phyloP scores from a whole-genome alignment of 345 rosid species.

The Brassica rapa region DNA sequence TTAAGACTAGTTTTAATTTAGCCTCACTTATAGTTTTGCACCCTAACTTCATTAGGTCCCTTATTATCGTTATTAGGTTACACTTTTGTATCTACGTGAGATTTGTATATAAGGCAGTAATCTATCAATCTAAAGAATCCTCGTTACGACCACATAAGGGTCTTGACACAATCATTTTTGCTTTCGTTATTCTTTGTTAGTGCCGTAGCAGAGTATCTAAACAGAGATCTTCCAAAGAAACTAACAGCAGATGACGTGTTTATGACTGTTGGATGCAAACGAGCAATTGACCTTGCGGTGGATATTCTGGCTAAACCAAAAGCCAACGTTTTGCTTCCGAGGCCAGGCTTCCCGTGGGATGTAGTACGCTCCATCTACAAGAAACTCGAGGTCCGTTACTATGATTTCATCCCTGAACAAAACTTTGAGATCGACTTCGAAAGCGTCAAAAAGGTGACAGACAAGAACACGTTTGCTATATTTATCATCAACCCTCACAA shows the following conservation, averaged over 20 bases:
- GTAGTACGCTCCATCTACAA: slow-evolving; percentile 28
- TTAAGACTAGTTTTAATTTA: background rate
- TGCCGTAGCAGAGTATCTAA: slow-evolving; percentile 56
- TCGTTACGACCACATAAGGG: too few species aligned
- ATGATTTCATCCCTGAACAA: slow-evolving; percentile 49
- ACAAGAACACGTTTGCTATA: slow-evolving; percentile 55
- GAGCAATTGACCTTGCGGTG: slow-evolving; percentile 50
- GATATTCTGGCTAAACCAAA: slow-evolving; percentile 48
- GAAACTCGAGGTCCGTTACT: slow-evolving; percentile 45
- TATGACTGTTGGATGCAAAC: slow-evolving; percentile 56
- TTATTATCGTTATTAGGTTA: too few species aligned
- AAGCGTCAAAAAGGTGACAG: slow-evolving; percentile 45
- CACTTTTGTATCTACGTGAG: too few species aligned
- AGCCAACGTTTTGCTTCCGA: slow-evolving; percentile 48
- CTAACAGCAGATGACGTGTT: slow-evolving; percentile 53
- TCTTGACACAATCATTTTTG: background rate
- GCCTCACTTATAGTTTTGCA: background rate
- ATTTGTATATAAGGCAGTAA: too few species aligned
- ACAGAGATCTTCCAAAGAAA: slow-evolving; percentile 43
- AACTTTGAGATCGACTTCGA: slow-evolving; percentile 61
- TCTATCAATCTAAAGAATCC: too few species aligned
- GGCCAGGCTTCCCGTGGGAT: slow-evolving; percentile 45
- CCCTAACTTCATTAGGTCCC: background rate
- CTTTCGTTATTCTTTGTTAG: slow-evolving; percentile 26
- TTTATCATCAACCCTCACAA: slow-evolving; percentile 51